Evolutionary conservation across 2,329 filamentous ascomycete genomes (phyloP).

Genomic region (Trichophyton equinum): DNA sequence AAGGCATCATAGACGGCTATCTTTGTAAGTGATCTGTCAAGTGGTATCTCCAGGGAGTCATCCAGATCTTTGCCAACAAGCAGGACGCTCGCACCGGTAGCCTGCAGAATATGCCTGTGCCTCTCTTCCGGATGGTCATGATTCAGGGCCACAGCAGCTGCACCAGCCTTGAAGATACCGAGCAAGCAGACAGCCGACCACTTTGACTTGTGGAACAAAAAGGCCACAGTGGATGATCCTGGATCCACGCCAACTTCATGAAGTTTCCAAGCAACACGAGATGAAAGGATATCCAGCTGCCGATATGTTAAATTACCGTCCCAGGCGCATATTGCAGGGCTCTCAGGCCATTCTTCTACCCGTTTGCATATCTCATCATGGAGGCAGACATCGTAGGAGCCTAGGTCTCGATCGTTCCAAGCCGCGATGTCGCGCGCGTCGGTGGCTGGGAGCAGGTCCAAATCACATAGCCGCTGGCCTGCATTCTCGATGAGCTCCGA

Average conservation of each 20-base stretch:
- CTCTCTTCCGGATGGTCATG: not conserved
- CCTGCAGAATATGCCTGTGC: constrained; percentile 2
- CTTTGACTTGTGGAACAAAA: constrained; percentile 13
- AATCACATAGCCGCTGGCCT: not conserved
- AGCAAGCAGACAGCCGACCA: constrained; percentile 10
- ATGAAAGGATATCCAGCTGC: constrained; percentile 28
- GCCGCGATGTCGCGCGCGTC: not conserved
- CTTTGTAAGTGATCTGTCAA: not conserved
- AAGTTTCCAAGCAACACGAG: constrained; percentile 23
- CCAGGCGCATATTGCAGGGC: constrained; percentile 16
- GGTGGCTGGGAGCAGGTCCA: not conserved
- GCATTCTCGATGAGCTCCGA: not conserved
- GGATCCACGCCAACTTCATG: constrained; percentile 27
- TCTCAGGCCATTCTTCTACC: constrained; percentile 13
- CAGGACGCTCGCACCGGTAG: constrained; percentile 1
- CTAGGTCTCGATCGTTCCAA: not conserved
- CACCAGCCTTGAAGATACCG: constrained; percentile 12
- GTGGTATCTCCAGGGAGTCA: not conserved
- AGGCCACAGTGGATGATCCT: constrained; percentile 11
- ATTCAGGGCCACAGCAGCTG: constrained; percentile 10
- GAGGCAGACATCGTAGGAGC: constrained; percentile 12
- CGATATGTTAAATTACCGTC: constrained; percentile 27
- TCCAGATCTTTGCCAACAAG: constrained; percentile 5
- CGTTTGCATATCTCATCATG: constrained; percentile 21
- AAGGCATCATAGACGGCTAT: not conserved